Base-by-base conservation (phyloP, 2,329 filamentous ascomycete species). In the Volutella citrinella region DNA sequence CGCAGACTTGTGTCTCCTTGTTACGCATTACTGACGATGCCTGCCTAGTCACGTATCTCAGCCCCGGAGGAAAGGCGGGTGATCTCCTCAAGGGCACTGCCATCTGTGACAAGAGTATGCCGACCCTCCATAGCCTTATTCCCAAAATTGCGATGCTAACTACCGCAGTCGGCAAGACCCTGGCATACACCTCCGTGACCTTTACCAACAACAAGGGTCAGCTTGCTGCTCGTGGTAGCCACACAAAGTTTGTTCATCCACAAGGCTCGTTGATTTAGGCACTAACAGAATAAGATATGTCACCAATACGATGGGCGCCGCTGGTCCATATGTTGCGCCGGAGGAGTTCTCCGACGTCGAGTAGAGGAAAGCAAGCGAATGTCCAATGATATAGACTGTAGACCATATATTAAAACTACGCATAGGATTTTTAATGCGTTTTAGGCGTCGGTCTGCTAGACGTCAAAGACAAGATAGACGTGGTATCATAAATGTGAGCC, bases 41-140 rank as follows among this genome's bases (percentile, higher is more conserved):
- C 10, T 10, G 16, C 10, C 7, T 21, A 82, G 79, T 83, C n/a
- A 79, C 78, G 0, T 83, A 82, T 48, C 57, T 82, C 15, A 76
- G 65, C 36, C 68, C 70, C 3, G 78, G 78, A 11, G 79, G 79
- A 11, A 68, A 68, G 24, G 61, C 72, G 0, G 79, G 78, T 5
- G 74, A 82, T 44, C 64, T 68, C 15, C 59, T 83, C 34, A 71
- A 64, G 15, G 78, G 67, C 5, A 72, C 69, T 2, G 79, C 79
- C 3, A 65, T 66, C 1, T 82, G 78, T 39, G 78, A 83, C 20
- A 80, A 78, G 60, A 80, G 77, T 78, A 59, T 38, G 64, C n/a
- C n/a, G n/a, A n/a, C n/a, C n/a, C n/a, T n/a, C n/a, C n/a, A n/a
- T n/a, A n/a, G n/a, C n/a, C n/a, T n/a, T n/a, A n/a, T n/a, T n/a